phyloP scores from a whole-genome alignment of 163 green algal genomes.

The Chlamydomonas reinhardtii region DNA sequence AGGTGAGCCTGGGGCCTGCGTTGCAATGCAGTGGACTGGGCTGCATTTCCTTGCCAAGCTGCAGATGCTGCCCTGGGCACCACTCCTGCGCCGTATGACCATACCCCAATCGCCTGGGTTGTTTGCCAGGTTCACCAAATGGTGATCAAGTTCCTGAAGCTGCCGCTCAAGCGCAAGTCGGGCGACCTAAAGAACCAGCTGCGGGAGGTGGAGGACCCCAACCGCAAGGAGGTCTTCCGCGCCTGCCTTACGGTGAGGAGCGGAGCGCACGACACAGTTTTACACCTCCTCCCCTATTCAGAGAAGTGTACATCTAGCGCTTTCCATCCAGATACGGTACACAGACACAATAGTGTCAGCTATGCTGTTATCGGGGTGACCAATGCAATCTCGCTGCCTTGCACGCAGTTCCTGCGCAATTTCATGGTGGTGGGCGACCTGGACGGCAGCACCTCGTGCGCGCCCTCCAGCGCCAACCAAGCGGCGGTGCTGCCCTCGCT shows the following conservation, averaged over 20 bases:
- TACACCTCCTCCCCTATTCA: no score
- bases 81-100: no score
- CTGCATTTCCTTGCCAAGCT: not conserved
- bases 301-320: no score
- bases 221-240: slow-evolving; percentile 35
- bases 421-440: slow-evolving; percentile 48
- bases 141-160: slow-evolving; percentile 52
- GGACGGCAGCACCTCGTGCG: not conserved
- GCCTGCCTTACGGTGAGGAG: slow-evolving; percentile 8
- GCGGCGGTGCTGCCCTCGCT: slow-evolving; percentile 22
- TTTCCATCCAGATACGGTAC: no score
- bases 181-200: not conserved
- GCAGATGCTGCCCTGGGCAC: no score
- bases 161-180: slow-evolving; percentile 30
- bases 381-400: no score
- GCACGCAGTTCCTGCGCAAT: slow-evolving; percentile 28
- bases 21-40: no score
- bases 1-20: not conserved
- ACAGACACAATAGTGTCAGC: no score
- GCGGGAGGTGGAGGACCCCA: slow-evolving; percentile 26
- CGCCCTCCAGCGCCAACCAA: slow-evolving; percentile 40
- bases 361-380: no score
- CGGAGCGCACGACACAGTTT: no score
- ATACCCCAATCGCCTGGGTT: not conserved
- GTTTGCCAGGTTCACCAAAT: slow-evolving; percentile 7